Percentiles rank a stretch among this genome's conserved stretches.
Evolutionary conservation across 208 protist genomes (phyloP).

Genomic region (Leptomonas seymouri): DNA sequence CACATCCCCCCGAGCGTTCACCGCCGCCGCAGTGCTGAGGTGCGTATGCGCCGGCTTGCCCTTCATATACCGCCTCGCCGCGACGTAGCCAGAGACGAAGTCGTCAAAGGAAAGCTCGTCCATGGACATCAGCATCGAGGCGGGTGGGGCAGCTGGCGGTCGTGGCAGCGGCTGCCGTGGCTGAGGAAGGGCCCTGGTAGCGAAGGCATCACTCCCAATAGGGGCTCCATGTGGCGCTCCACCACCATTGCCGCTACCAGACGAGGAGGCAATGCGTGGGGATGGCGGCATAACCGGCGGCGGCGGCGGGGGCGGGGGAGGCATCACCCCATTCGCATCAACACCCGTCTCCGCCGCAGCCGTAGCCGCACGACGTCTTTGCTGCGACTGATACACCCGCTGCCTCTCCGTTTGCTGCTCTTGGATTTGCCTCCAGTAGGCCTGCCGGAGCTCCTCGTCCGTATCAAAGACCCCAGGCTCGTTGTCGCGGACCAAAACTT

Average conservation of each 20-base stretch:
- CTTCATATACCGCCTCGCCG: conserved; percentile 57
- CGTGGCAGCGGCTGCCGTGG: background rate
- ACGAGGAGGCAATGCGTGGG: background rate
- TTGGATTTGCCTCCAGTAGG: conserved; percentile 53
- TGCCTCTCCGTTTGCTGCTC: conserved; percentile 35
- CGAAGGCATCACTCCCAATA: conserved; percentile 1
- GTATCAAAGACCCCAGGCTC: conserved; percentile 69
- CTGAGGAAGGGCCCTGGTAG: background rate
- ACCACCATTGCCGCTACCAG: background rate
- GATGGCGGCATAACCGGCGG: background rate
- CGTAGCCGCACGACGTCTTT: conserved; percentile 3
- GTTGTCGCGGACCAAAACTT: conserved; percentile 61
- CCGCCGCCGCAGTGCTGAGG: conserved; percentile 15
- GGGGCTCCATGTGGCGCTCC: background rate
- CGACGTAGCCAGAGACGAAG: conserved; percentile 54
- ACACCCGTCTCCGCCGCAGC: background rate
- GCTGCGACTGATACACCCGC: conserved; percentile 15
- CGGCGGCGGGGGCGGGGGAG: conserved; percentile 8
- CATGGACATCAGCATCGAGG: conserved; percentile 5
- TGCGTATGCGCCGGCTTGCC: conserved; percentile 52
- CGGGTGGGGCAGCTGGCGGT: background rate
- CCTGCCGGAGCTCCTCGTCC: conserved; percentile 58
- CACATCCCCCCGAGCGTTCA: background rate
- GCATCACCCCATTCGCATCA: conserved; percentile 9
- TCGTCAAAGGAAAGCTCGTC: conserved; percentile 40